Evolutionary conservation across 306 rosid genomes (phyloP), one percentile per base, ranked within the genome.

Genomic region (Rosa multiflora): DNA sequence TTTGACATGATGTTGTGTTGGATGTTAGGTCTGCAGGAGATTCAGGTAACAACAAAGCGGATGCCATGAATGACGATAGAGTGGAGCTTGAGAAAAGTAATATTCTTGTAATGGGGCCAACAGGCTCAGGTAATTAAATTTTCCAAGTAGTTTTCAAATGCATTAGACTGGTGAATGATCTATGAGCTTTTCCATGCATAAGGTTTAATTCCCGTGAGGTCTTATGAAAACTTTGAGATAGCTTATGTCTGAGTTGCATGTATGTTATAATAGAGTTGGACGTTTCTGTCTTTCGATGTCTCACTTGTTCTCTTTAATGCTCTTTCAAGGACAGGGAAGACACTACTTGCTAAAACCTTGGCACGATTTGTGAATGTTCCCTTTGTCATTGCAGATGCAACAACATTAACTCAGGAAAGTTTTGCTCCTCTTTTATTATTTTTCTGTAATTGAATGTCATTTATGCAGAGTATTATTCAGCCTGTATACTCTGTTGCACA

Each of bases 321-420:
- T 83, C 76, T 91, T 86, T 91, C 96, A 93, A 93, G 99, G 96
- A 96, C 99, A 96, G 99, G 99, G 93, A 96, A 96, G 92, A 96
- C 99, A 75, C 85, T 96, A 90, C 99, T 96, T 55, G 99, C 99
- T 83, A 96, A 96, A 93, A 96, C 98, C 83, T 85, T 96, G 90
- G 99, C 99, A 52, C 90, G 94, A 73, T 91, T 90, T 89, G 99
- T 93, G 82, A 95, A 95, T 81, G 99, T 95, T 58, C 99, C 99
- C 61, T 95, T 95, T 78, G 98, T 93, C 69, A 96, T 96, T 78
- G 96, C 99, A 8, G 99, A 96, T 87, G 98, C 99, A 43, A 93
- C 99, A 74, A 89, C 99, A 63, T 90, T 96, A 78, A 96, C 99
- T 69, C 99, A 96, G 98, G 99, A 85, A 91, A 88, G 92, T 89